phyloP scores from a whole-genome alignment of 139 green algal genomes.

The Trebouxia sp. region DNA sequence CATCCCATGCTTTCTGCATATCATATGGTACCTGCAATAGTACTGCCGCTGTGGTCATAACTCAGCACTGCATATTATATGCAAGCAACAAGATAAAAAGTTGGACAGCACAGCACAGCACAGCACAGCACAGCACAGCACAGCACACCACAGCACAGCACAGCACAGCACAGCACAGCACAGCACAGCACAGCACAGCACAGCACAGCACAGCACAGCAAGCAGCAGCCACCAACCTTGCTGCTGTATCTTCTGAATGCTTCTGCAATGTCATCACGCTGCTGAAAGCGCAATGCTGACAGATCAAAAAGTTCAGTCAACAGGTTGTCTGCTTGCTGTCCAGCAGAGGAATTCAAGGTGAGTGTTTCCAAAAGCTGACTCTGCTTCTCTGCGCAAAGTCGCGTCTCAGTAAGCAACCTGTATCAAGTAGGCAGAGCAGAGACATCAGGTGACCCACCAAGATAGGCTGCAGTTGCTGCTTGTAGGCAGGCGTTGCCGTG shows the following conservation, averaged over 20 bases:
- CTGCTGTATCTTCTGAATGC: constrained; percentile 1
- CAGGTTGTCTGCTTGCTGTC: not conserved
- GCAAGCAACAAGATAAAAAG: not conserved
- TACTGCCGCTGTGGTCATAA: not conserved
- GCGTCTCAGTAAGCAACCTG: not conserved
- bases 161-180: not conserved
- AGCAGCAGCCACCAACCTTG: constrained; percentile 17
- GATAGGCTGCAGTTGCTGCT: constrained; percentile 51
- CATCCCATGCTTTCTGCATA: constrained; percentile 67
- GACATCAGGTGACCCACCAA: constrained; percentile 43
- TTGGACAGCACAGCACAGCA: not conserved
- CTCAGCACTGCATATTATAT: not conserved
- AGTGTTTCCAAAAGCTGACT: constrained; percentile 3
- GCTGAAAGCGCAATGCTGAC: constrained; percentile 26
- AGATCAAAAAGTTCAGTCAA: constrained; percentile 27
- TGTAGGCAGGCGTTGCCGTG: constrained; percentile 66
- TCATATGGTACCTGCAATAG: constrained; percentile 44
- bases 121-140: not conserved
- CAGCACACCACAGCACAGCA: not conserved
- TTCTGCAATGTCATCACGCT: constrained; percentile 29
- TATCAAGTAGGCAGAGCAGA: not conserved
- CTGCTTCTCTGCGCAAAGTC: not conserved
- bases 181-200: no score
- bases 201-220: not conserved
- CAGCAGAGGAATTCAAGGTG: not conserved